phyloP scores from a whole-genome alignment of 805 yeast genomes.

The Metschnikowia lachancei region DNA sequence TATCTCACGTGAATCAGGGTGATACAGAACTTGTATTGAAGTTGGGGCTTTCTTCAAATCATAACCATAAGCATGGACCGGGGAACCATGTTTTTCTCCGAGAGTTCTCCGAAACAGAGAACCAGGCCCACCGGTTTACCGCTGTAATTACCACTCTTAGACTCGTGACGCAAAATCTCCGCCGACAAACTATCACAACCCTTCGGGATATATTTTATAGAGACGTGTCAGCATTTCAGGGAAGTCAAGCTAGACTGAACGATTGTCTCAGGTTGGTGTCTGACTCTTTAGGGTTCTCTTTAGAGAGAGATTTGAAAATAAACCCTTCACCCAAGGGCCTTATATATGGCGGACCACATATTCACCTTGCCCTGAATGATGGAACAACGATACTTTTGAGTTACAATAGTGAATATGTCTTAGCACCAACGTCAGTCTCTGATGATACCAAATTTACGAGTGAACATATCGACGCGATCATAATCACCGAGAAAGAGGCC shows the following conservation, averaged over 20 bases:
- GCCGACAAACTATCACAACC: conserved; percentile 10
- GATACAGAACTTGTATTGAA: conserved; percentile 1
- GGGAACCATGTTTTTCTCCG: conserved; percentile 1
- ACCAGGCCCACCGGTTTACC: conserved; percentile 11
- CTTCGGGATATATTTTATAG: conserved; percentile 19
- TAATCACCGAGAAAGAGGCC: conserved; percentile 42
- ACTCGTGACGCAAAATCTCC: conserved; percentile 10
- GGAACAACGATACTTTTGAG: conserved; percentile 1
- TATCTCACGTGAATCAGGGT: not conserved
- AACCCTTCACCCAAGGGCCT: conserved; percentile 19
- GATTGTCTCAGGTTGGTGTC: conserved; percentile 8
- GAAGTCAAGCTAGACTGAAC: conserved; percentile 17
- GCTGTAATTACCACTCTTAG: conserved; percentile 11
- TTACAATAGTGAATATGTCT: conserved; percentile 1
- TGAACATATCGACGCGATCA: conserved; percentile 13
- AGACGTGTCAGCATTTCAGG: conserved; percentile 16
- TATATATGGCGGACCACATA: conserved; percentile 14
- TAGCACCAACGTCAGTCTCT: conserved; percentile 6
- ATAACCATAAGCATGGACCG: not conserved
- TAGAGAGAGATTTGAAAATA: conserved; percentile 10
- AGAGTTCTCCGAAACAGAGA: conserved; percentile 13
- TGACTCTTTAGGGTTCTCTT: conserved; percentile 4
- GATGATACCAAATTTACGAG: not conserved
- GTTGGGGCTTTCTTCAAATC: too few relatives aligned
- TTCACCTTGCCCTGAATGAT: conserved; percentile 3